Percentiles rank a stretch among this genome's conserved stretches.
phyloP scores from a whole-genome alignment of 331 rosid species.

The Pyrus hybrid region DNA sequence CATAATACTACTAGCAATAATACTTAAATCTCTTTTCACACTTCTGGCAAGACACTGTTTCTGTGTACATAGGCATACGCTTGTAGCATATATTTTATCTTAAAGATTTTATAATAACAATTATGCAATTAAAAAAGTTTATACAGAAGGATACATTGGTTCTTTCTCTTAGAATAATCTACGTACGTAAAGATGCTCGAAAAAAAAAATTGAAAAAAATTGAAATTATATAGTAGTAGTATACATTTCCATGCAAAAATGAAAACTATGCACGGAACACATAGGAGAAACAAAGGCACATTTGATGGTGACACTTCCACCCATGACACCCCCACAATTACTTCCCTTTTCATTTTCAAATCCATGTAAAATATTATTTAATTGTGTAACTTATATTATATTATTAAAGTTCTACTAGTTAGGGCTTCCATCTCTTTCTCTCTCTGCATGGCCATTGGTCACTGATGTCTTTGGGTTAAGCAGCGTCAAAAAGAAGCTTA shows the following conservation, averaged over 20 bases:
- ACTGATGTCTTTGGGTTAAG: constrained; percentile 16
- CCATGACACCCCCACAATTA: constrained; percentile 49
- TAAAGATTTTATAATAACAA: neutral
- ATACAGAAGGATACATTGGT: neutral
- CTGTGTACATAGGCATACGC: neutral
- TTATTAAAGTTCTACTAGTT: neutral
- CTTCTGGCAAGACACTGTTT: constrained; percentile 1
- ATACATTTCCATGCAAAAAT: constrained; percentile 27
- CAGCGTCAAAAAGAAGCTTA: constrained; percentile 30
- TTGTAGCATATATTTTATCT: neutral
- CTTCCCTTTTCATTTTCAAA: constrained; percentile 41
- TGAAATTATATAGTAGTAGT: neutral
- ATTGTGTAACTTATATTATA: neutral
- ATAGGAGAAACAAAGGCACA: constrained; percentile 51
- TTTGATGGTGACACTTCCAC: constrained; percentile 82
- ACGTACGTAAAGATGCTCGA: constrained; percentile 1
- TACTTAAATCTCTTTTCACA: neutral
- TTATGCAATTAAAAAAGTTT: neutral
- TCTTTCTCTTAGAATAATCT: constrained; percentile 1
- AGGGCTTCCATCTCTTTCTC: constrained; percentile 23
- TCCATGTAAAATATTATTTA: constrained; percentile 8
- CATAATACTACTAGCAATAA: neutral
- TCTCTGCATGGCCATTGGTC: constrained; percentile 19
- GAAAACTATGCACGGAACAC: constrained; percentile 18
- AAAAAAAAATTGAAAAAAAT: neutral